Evolutionary conservation across 495 filamentous ascomycete species (phyloP), one percentile per base, ranked within the genome.

Genomic region (Penicillium simplicissimum): DNA sequence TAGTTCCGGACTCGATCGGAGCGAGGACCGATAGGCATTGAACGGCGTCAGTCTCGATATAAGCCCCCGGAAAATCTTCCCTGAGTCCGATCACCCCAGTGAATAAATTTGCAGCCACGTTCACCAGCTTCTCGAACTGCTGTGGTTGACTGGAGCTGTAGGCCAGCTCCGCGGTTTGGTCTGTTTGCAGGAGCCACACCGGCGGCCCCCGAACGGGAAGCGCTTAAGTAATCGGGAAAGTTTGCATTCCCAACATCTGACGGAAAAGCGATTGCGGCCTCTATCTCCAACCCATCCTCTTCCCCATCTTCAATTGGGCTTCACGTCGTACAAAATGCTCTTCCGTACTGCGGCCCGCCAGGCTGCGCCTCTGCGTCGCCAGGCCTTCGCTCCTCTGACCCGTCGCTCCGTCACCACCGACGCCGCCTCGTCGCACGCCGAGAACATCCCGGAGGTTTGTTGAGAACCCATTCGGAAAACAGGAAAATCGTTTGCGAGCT

Each of bases 361-460:
- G 68, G 73, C 71, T 63, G 78, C 81, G 70, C 83, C 83, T 57
- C 70, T 85, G 63, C 76, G 83, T 71, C 81, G 79, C 70, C 78
- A 78, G 75, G 80, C 78, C 57, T 79, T 81, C 65, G 71, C 81
- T 64, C 78, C 85, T 56, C 66, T 84, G 59, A 78, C 82, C 71
- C 83, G 87, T 74, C 81, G 93, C 73, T 82, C 86, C 65, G 94
- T 98, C 72, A 98, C 94, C 52, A 97, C 93, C 55, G 90, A 98
- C 78, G 94, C 95, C 58, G 94, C 95, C 60, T 91, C 89, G 66
- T 87, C 92, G 67, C 88, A 96, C 81, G 89, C 90, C 67, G 91
- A 95, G 73, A 92, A 90, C 71, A 71, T 81, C 62, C 78, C 85
- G 83, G 83, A 76, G 81, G 88, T 77, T 87, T 93, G 67, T 93